Evolutionary conservation across 257 asterid species (phyloP).

Genomic region (Solanum clarkiae): DNA sequence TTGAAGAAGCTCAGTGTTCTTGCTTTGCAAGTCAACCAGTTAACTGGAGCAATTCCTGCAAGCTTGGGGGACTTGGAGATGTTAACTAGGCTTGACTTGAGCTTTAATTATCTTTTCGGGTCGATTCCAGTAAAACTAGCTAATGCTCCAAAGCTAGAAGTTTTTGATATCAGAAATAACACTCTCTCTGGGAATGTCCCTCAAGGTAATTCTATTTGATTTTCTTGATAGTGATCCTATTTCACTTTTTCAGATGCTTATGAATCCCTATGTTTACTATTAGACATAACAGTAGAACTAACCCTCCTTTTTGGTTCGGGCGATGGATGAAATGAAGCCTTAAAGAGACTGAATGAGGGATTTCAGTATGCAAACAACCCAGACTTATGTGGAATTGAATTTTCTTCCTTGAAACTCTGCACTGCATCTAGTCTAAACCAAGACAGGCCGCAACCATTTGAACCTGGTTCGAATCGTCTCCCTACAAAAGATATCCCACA

Average conservation of each 20-base stretch:
- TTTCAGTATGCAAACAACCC: conserved; percentile 68
- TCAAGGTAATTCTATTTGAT: conserved; percentile 32
- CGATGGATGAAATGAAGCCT: conserved; percentile 33
- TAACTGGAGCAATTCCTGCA: conserved; percentile 91
- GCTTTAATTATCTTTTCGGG: conserved; percentile 68
- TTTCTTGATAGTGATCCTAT: neutral
- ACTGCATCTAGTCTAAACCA: conserved; percentile 28
- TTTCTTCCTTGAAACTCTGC: conserved; percentile 41
- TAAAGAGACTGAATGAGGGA: conserved; percentile 74
- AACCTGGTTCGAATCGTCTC: conserved; percentile 32
- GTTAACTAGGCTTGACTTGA: conserved; percentile 78
- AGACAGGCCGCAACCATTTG: conserved; percentile 55
- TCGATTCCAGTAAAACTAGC: conserved; percentile 64
- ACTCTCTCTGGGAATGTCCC: conserved; percentile 90
- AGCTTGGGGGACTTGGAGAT: conserved; percentile 47
- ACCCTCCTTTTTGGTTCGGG: neutral
- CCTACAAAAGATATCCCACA: conserved; percentile 74
- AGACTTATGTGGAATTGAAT: conserved; percentile 62
- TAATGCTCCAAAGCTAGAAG: conserved; percentile 36
- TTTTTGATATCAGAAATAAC: conserved; percentile 75
- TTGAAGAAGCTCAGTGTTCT: conserved; percentile 65
- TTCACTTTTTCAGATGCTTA: neutral
- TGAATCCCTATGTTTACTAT: neutral
- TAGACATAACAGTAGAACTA: neutral
- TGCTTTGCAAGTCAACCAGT: conserved; percentile 74